Conservation (phyloP, 768 basidiomycete genomes). For the Paxillus ammoniavirescens region DNA sequence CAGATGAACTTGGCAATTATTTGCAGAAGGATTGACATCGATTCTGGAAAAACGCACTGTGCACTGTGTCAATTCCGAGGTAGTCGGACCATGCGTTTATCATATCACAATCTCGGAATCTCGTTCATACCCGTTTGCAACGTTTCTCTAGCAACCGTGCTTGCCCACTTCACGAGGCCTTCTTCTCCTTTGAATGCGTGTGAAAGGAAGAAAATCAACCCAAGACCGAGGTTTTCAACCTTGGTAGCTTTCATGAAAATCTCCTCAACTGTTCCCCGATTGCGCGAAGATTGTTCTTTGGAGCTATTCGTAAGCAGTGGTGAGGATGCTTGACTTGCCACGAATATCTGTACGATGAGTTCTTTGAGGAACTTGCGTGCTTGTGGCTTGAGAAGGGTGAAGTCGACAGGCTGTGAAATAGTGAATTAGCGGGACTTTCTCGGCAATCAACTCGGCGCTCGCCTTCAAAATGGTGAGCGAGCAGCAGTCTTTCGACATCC, state of each 20-base stretch:
- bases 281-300: slow-evolving; percentile 41
- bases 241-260: slow-evolving; percentile 75
- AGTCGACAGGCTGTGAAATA: slow-evolving; percentile 75
- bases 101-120: slow-evolving; percentile 33
- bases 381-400: slow-evolving; percentile 65
- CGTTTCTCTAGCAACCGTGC: slow-evolving; percentile 65
- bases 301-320: slow-evolving; percentile 51
- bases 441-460: slow-evolving; percentile 1
- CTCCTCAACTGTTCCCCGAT: slow-evolving; percentile 66
- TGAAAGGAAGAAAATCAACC: slow-evolving; percentile 70
- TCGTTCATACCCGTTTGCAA: slow-evolving; percentile 63
- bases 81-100: too few species aligned
- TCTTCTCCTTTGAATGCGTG: slow-evolving; percentile 39
- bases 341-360: slow-evolving; percentile 66
- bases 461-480: slow-evolving; percentile 84
- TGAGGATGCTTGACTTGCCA: slow-evolving; percentile 71
- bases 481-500: slow-evolving; percentile 82
- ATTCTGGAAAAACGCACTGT: too few species aligned
- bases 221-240: slow-evolving; percentile 66
- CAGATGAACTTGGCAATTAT: too few species aligned
- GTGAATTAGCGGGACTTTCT: not conserved
- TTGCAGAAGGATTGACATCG: too few species aligned
- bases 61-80: too few species aligned
- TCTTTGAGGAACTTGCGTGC: slow-evolving; percentile 67
- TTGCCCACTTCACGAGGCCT: slow-evolving; percentile 65